phyloP scores from a whole-genome alignment of 2,329 filamentous ascomycete species.

The Purpureocillium lavendulum region DNA sequence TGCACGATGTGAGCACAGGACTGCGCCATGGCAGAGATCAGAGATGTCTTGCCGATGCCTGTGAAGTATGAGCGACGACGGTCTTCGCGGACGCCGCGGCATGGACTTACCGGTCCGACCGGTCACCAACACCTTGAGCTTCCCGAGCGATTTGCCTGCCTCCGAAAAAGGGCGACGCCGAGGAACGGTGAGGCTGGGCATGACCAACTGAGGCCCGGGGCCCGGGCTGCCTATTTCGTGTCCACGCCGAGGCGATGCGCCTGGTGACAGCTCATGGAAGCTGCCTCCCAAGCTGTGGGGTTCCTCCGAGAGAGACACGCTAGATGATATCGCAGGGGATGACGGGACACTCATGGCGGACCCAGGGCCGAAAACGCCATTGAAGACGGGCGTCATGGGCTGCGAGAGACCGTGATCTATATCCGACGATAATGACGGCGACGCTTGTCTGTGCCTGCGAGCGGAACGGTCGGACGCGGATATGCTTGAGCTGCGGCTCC shows the following conservation, averaged over 20 bases:
- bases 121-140: constrained; percentile 81
- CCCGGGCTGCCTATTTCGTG: constrained; percentile 4
- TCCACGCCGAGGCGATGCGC: constrained; percentile 10
- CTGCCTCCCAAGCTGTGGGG: constrained; percentile 16
- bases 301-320: constrained; percentile 29
- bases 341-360: constrained; percentile 37
- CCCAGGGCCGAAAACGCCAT: constrained; percentile 16
- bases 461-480: neutral
- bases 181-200: constrained; percentile 93
- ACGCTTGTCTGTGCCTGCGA: neutral
- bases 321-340: constrained; percentile 43
- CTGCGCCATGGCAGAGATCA: constrained; percentile 83
- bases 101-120: constrained; percentile 58
- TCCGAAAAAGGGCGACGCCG: constrained; percentile 82
- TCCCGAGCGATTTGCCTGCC: constrained; percentile 73
- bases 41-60: constrained; percentile 83
- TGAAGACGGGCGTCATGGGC: constrained; percentile 17
- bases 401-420: constrained; percentile 12
- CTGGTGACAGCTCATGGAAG: constrained; percentile 11
- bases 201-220: constrained; percentile 72
- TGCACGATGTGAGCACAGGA: constrained; percentile 88
- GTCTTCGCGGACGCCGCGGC: neutral
- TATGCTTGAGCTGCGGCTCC: constrained; percentile 5
- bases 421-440: constrained; percentile 6
- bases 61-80: constrained; percentile 1